Base-by-base conservation (phyloP, 768 basidiomycete species). In the Russula foetens region DNA sequence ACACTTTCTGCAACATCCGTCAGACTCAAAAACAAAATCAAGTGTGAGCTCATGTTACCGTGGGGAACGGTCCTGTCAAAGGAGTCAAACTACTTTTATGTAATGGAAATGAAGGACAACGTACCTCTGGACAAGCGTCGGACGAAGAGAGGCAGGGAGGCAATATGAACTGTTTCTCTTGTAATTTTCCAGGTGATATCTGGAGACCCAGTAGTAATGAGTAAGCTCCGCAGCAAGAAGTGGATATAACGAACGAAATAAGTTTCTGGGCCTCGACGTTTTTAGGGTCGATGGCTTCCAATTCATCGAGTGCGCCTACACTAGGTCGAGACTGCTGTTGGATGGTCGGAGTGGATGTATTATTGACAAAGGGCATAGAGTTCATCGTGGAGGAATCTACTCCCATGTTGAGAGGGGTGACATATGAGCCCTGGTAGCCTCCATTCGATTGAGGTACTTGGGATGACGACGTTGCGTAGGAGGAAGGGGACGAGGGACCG, bases 171-270 rank as follows among this genome's bases (percentile, higher is more conserved):
- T 85, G 67, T 95, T 95, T 62, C 88, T 78, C 69, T 85, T 87
- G 71, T 84, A 93, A 67, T 96, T 96, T 66, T 93, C 89, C 51
- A 98, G 77, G 69, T 98, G 95, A 72, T 96, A 95, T 61, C 91
- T 92, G 53, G 26, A 29, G 31, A 33, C 28, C 46, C 26, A 31
- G 46, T 9, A 35, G 47, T 64, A 21, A 64, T 49, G 48, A 47
- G n/a, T 28, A 35, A 23, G 39, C 15, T n/a, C n/a, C 31, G 54
- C 39, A 63, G 41, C n/a, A 9, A 33, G 24, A 14, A 31, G 11
- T 23, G 23, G 7, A 43, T 39, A 14, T 6, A 9, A 72, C 83
- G 15, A 67, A 90, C 90, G 83, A 81, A 62, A 92, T 87, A 17
- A 93, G 80, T 71, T 92, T 92, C 66, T 86, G 82, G 0, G 91